A percentile compares a stretch with the other conserved stretches of the same genome.
Conservation (phyloP, 768 basidiomycete species). For the Suillus lakei region DNA sequence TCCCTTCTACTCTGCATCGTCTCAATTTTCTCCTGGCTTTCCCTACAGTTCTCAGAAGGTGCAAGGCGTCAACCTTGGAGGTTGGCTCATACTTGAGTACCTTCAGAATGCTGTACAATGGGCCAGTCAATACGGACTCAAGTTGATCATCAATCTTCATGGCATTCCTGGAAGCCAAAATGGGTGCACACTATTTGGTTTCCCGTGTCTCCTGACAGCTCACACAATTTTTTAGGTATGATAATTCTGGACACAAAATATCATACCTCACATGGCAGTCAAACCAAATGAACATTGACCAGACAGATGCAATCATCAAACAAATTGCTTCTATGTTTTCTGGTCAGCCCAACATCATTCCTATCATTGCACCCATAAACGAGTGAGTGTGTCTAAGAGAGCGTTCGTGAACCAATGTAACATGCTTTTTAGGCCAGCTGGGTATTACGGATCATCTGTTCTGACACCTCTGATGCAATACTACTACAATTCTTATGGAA, state of each 20-base stretch:
- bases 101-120: constrained; percentile 68
- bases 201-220: constrained; percentile 7
- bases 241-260: constrained; percentile 77
- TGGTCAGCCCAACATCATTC: constrained; percentile 55
- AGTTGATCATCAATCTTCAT: constrained; percentile 82
- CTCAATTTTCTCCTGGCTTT: constrained; percentile 56
- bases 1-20: constrained; percentile 29
- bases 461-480: constrained; percentile 60
- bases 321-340: constrained; percentile 64
- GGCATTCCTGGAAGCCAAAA: constrained; percentile 87
- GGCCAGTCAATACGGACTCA: constrained; percentile 73
- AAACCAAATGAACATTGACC: constrained; percentile 64
- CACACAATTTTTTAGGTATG: constrained; percentile 53
- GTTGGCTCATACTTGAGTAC: constrained; percentile 67
- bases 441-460: constrained; percentile 57
- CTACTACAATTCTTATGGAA: constrained; percentile 76
- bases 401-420: neutral
- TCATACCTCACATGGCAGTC: constrained; percentile 72
- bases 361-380: constrained; percentile 77
- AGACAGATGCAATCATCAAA: constrained; percentile 70
- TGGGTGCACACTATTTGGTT: constrained; percentile 48
- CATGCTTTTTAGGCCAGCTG: constrained; percentile 63
- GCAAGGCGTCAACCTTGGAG: constrained; percentile 84
- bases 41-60: constrained; percentile 76
- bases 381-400: constrained; percentile 52